These are phyloP conservation scores for Haematococcus sp. DNA, from an alignment of 139 green algal genomes.

Conservation along the genomic window DNA sequence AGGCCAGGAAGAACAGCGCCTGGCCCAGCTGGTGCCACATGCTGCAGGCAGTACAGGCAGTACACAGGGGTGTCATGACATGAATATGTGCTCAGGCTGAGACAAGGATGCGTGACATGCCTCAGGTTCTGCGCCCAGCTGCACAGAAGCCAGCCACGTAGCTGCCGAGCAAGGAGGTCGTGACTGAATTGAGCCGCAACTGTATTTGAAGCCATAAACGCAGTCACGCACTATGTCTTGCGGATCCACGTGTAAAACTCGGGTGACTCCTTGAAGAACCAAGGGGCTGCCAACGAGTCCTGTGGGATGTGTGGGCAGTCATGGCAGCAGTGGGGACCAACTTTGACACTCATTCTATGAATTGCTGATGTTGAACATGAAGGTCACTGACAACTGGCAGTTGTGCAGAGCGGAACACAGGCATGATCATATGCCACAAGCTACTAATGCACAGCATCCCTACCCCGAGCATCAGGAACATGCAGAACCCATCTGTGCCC, in stretches of 20 bases:
- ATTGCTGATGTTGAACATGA: not conserved
- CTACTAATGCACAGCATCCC: too few species aligned
- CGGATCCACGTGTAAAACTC: slow-evolving; percentile 47
- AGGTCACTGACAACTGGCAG: not conserved
- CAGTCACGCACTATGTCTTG: slow-evolving; percentile 15
- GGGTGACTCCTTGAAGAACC: slow-evolving; percentile 37
- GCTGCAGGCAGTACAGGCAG: not conserved
- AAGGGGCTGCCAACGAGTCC: slow-evolving; percentile 50
- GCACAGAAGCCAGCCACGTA: not conserved
- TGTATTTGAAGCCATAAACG: too few species aligned
- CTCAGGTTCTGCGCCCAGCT: slow-evolving; percentile 22
- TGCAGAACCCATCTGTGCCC: too few species aligned
- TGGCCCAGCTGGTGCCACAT: slow-evolving; percentile 56
- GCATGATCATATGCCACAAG: not conserved
- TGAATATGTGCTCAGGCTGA: too few species aligned
- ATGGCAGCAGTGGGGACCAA: not conserved
- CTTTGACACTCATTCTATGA: not conserved
- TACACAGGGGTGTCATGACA: too few species aligned
- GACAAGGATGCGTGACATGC: not conserved
- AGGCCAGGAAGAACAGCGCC: slow-evolving; percentile 40
- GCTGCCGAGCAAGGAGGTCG: too few species aligned
- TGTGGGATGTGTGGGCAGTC: slow-evolving; percentile 15
- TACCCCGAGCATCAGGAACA: too few species aligned
- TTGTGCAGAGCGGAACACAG: not conserved
- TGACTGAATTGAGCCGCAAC: too few species aligned